These are phyloP conservation scores for Scenedesmus sp. DNA, from an alignment of 163 green algal genomes.

Conservation along the genomic window DNA sequence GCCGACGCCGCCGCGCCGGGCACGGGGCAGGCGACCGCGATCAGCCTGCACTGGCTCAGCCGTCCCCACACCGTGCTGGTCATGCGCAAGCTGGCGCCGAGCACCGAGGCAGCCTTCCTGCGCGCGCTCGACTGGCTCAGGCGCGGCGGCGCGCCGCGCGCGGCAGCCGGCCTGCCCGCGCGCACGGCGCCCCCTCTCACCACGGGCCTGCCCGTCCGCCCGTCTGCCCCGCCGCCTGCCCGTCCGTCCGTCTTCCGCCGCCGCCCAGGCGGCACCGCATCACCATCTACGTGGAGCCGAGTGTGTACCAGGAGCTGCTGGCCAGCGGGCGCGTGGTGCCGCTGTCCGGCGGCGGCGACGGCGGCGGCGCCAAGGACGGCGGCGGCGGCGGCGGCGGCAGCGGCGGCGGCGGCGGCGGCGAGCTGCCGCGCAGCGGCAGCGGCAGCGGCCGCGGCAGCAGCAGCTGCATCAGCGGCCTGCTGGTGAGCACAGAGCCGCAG, in stretches of 20 bases:
- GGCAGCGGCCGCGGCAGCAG: slow-evolving; percentile 20
- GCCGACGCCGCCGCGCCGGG: background rate
- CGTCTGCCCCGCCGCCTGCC: too few relatives aligned
- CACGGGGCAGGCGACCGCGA: slow-evolving; percentile 12
- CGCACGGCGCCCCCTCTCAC: too few relatives aligned
- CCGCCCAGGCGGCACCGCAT: slow-evolving; percentile 5
- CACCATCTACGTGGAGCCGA: slow-evolving; percentile 27
- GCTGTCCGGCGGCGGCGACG: too few relatives aligned
- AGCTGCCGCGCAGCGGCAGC: background rate
- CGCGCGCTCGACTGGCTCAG: slow-evolving; percentile 35
- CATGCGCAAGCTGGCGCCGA: slow-evolving; percentile 42
- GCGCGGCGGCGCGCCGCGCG: background rate
- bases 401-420: background rate
- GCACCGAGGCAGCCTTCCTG: slow-evolving; percentile 34
- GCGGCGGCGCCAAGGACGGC: background rate
- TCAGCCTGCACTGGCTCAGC: slow-evolving; percentile 44
- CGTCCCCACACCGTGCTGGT: slow-evolving; percentile 39
- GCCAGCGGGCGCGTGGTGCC: background rate
- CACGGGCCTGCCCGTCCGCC: too few relatives aligned
- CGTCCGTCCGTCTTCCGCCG: too few relatives aligned
- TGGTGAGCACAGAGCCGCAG: background rate
- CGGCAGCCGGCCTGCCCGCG: too few relatives aligned
- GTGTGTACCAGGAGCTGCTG: background rate
- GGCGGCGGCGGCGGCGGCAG: slow-evolving; percentile 1
- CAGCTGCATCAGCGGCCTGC: slow-evolving; percentile 10